phyloP scores from a whole-genome alignment of 305 asterid genomes.

The Solanum aculeatissimum region DNA sequence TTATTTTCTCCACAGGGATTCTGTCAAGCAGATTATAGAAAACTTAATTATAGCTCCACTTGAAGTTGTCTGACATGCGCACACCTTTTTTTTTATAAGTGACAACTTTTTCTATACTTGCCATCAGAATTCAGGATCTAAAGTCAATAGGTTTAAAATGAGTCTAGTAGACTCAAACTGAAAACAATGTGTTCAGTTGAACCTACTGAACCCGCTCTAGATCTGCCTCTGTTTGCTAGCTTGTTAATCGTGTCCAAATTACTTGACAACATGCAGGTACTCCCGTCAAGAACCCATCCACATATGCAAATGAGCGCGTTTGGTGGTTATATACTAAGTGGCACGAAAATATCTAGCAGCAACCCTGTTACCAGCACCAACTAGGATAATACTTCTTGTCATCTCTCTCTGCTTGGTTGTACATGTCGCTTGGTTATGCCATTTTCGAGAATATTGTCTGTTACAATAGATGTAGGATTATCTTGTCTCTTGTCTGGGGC shows the following conservation, averaged over 20 bases:
- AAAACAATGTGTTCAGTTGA: neutral
- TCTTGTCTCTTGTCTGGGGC: neutral
- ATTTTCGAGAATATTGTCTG: neutral
- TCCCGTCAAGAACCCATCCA: conserved; percentile 91
- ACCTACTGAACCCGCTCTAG: neutral
- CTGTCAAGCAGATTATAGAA: neutral
- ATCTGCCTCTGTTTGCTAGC: neutral
- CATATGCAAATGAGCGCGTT: conserved; percentile 93
- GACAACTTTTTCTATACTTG: neutral
- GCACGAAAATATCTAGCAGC: conserved; percentile 40
- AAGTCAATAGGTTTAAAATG: neutral
- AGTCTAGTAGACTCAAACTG: neutral
- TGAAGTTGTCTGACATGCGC: neutral
- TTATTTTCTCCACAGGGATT: neutral
- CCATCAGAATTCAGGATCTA: neutral
- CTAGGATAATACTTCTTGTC: neutral
- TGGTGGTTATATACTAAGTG: conserved; percentile 83
- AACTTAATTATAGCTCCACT: neutral
- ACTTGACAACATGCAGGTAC: conserved; percentile 41
- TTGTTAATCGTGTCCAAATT: neutral
- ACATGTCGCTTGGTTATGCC: neutral
- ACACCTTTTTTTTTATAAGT: neutral
- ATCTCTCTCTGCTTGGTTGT: neutral
- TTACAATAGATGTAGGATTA: neutral
- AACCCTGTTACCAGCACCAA: neutral